A percentile compares a stretch with the other conserved stretches of the same genome.
phyloP scores from a whole-genome alignment of 2,329 filamentous ascomycete genomes.

The Colletotrichum lindemuthianum region DNA sequence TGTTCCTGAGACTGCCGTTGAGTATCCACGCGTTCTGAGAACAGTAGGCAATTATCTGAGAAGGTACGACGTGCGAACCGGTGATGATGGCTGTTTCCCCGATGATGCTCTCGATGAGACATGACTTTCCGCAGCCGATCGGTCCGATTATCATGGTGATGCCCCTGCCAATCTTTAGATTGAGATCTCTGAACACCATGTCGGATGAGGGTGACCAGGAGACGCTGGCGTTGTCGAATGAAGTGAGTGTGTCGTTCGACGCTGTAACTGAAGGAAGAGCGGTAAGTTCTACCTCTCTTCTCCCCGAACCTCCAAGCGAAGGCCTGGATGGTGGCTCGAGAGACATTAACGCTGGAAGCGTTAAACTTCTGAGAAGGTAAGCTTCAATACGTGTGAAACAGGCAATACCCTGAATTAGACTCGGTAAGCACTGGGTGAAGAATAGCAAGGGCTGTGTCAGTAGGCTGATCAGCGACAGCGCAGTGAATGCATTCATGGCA shows the following conservation, averaged over 20 bases:
- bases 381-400: slow-evolving; percentile 11
- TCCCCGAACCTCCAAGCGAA: neutral
- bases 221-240: neutral
- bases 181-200: neutral
- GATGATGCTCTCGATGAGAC: slow-evolving; percentile 12
- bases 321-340: neutral
- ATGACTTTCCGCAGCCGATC: slow-evolving; percentile 25
- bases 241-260: neutral
- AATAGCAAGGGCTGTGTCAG: slow-evolving; percentile 35
- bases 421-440: slow-evolving; percentile 12
- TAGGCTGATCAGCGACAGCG: slow-evolving; percentile 38
- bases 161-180: neutral
- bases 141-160: slow-evolving; percentile 22
- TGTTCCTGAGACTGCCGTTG: slow-evolving; percentile 19
- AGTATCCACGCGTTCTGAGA: slow-evolving; percentile 24
- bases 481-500: slow-evolving; percentile 35
- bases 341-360: neutral
- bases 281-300: neutral
- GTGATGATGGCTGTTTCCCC: slow-evolving; percentile 1
- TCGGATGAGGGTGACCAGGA: slow-evolving; percentile 31
- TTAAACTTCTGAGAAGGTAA: neutral
- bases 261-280: neutral
- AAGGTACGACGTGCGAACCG: neutral
- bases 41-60: slow-evolving; percentile 12
- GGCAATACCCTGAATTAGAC: slow-evolving; percentile 8